phyloP scores from a whole-genome alignment of 768 basidiomycete genomes.

The Dioszegia crocea region DNA sequence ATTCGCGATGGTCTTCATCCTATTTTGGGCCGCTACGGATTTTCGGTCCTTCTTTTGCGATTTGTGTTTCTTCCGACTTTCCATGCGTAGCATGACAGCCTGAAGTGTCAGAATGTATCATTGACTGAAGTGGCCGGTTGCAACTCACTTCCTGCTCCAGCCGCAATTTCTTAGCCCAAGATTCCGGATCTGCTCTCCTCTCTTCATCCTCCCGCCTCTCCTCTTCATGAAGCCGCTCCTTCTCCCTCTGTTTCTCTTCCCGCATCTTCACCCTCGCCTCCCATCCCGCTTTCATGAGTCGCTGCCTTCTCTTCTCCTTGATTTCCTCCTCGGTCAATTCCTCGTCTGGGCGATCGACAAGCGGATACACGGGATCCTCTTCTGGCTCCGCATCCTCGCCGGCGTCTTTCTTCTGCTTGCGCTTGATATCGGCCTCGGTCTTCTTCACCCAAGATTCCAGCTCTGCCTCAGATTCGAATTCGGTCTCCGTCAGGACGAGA shows the following conservation, averaged over 20 bases:
- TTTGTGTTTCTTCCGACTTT: conserved; percentile 70
- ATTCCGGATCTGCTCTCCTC: conserved; percentile 63
- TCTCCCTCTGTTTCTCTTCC: conserved; percentile 82
- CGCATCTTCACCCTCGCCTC: conserved; percentile 80
- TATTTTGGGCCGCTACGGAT: conserved; percentile 86
- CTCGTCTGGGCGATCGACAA: conserved; percentile 85
- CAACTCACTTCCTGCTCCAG: conserved; percentile 75
- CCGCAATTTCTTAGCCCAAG: conserved; percentile 71
- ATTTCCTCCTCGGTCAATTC: conserved; percentile 86
- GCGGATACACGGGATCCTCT: conserved; percentile 75
- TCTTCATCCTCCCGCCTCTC: conserved; percentile 65
- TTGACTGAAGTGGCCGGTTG: too few relatives aligned
- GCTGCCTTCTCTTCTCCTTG: conserved; percentile 92
- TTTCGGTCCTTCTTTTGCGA: conserved; percentile 85
- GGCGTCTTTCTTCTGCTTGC: conserved; percentile 72
- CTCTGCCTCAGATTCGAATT: conserved; percentile 53
- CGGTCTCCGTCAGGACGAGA: conserved; percentile 54
- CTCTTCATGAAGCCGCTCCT: conserved; percentile 50
- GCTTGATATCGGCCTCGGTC: conserved; percentile 71
- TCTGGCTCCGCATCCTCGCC: conserved; percentile 64
- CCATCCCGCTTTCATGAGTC: conserved; percentile 84
- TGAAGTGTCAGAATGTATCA: too few relatives aligned
- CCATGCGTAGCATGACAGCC: conserved; percentile 77
- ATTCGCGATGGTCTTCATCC: conserved; percentile 93
- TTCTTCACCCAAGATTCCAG: conserved; percentile 69